A percentile compares a stretch with the other conserved stretches of the same genome.
Conservation (phyloP, 371 early-diverging fungal genomes). For the Coemansia sp. region DNA sequence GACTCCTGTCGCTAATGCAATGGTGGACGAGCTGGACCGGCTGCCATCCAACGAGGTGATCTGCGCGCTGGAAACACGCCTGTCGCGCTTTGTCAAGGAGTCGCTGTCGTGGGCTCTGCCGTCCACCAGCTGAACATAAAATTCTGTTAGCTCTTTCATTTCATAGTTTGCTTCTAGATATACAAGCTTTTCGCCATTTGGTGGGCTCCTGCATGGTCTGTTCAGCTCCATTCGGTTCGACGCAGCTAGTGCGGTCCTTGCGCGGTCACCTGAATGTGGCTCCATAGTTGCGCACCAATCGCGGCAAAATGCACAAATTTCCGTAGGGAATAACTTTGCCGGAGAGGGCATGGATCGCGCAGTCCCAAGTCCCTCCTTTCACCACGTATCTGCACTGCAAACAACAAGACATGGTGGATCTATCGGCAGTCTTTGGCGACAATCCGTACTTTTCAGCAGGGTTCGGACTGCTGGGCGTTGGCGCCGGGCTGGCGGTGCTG, state of each 20-base stretch:
- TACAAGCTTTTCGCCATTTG: no score
- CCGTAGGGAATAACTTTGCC: neutral
- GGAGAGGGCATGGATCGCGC: neutral
- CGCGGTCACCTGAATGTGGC: neutral
- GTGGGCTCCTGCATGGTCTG: no score
- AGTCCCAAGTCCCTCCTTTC: no score
- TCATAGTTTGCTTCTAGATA: no score
- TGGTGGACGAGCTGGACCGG: slow-evolving; percentile 40
- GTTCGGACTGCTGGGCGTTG: slow-evolving; percentile 89
- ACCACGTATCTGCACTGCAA: no score
- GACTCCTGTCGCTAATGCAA: slow-evolving; percentile 15
- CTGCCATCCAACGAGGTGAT: slow-evolving; percentile 48
- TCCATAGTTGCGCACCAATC: neutral
- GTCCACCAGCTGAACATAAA: slow-evolving; percentile 17
- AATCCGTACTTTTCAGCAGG: slow-evolving; percentile 97
- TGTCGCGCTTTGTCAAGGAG: slow-evolving; percentile 49
- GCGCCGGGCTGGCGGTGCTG: slow-evolving; percentile 79
- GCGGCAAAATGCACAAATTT: neutral
- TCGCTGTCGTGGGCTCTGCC: slow-evolving; percentile 48
- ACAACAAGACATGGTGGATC: slow-evolving; percentile 29
- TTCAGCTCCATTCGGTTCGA: neutral
- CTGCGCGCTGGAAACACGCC: slow-evolving; percentile 42
- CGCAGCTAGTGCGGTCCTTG: neutral
- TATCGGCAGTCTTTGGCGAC: slow-evolving; percentile 35
- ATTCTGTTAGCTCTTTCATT: neutral